Conservation (phyloP, 1,284 basidiomycete species). For the Papiliotrema flavescens region DNA sequence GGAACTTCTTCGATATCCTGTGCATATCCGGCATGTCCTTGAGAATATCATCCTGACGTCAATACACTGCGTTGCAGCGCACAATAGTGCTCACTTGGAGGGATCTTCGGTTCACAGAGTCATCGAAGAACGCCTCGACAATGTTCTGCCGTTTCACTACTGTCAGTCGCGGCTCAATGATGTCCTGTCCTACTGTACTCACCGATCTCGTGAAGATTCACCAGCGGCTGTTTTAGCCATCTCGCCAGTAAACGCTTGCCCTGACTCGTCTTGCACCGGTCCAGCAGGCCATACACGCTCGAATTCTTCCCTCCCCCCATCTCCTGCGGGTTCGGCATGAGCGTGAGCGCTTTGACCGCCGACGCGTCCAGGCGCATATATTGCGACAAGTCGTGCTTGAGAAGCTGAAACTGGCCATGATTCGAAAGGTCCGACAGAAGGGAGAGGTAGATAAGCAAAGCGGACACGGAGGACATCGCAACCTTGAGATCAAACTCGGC, state of each 20-base stretch:
- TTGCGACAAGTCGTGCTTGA: conserved; percentile 85
- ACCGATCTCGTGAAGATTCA: conserved; percentile 92
- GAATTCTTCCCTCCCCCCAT: conserved; percentile 64
- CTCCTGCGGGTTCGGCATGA: conserved; percentile 70
- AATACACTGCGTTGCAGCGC: no score
- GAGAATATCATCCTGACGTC: conserved; percentile 71
- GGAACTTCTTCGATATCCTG: conserved; percentile 88
- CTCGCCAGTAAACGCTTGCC: conserved; percentile 84
- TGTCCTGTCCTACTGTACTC: conserved; percentile 43
- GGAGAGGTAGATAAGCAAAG: conserved; percentile 76
- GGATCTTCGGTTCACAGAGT: conserved; percentile 65
- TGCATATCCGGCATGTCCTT: conserved; percentile 92
- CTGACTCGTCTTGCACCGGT: conserved; percentile 95
- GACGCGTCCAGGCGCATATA: conserved; percentile 96
- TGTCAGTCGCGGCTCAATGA: background rate
- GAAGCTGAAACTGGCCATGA: conserved; percentile 74
- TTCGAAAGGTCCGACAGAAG: conserved; percentile 79
- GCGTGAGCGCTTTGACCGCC: conserved; percentile 83
- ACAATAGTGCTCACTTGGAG: conserved; percentile 59
- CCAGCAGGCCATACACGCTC: conserved; percentile 83
- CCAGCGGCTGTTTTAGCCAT: conserved; percentile 95
- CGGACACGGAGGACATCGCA: conserved; percentile 76
- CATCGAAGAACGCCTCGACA: conserved; percentile 81
- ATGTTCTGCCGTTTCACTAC: conserved; percentile 63
- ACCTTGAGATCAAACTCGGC: conserved; percentile 75